Conservation (phyloP, 1,284 basidiomycete genomes). For the Hypsizygus ulmarius region DNA sequence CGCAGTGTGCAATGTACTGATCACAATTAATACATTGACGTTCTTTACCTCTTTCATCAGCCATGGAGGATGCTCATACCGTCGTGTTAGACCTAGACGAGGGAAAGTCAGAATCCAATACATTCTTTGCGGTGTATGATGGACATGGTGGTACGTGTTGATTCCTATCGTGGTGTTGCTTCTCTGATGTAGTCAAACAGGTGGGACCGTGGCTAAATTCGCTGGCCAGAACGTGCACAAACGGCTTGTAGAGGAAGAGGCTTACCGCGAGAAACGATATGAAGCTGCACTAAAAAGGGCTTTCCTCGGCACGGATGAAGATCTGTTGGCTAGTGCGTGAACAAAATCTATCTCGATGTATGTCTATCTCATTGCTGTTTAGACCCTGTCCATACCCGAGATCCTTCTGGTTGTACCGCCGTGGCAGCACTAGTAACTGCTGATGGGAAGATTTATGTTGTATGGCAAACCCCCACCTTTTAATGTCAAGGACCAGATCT, state of each 20-base stretch:
- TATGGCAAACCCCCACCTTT: constrained; percentile 37
- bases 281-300: constrained; percentile 81
- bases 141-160: constrained; percentile 87
- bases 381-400: constrained; percentile 87
- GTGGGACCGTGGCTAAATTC: constrained; percentile 86
- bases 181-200: constrained; percentile 38
- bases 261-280: constrained; percentile 73
- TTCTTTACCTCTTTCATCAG: constrained; percentile 39
- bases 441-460: constrained; percentile 79
- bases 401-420: constrained; percentile 96
- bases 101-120: constrained; percentile 51
- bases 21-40: neutral
- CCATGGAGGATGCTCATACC: constrained; percentile 99
- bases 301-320: constrained; percentile 94
- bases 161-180: constrained; percentile 5
- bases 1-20: constrained; percentile 1
- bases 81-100: constrained; percentile 69
- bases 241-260: constrained; percentile 70
- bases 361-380: constrained; percentile 9
- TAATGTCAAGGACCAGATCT: neutral
- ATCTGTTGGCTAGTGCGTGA: constrained; percentile 77
- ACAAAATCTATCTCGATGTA: constrained; percentile 8
- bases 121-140: constrained; percentile 97
- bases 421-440: constrained; percentile 83
- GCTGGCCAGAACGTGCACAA: constrained; percentile 89